Evolutionary conservation across 2,329 filamentous ascomycete species (phyloP).

Genomic region (Ceratocystis albifundus): DNA sequence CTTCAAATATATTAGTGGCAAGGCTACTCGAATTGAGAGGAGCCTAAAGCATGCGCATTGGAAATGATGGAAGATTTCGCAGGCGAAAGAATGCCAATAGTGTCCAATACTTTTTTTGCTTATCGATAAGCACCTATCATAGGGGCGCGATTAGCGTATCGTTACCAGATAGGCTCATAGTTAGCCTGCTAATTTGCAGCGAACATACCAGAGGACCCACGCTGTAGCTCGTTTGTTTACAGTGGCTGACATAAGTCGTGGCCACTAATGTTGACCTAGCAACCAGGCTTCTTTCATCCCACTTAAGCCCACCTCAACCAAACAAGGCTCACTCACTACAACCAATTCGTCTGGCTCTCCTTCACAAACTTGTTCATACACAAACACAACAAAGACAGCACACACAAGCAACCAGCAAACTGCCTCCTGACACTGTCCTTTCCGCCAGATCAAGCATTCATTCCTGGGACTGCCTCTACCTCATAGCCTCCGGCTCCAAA

Average conservation of each 20-base stretch:
- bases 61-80: not conserved
- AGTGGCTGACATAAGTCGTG: constrained; percentile 9
- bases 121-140: constrained; percentile 17
- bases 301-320: not conserved
- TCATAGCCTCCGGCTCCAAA: not conserved
- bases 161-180: no score
- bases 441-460: not conserved
- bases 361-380: not conserved
- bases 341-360: not conserved
- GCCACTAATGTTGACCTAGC: constrained; percentile 11
- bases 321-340: not conserved
- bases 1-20: not conserved
- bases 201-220: not conserved
- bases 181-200: no score
- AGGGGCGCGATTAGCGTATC: no score
- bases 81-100: not conserved
- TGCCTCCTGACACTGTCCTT: not conserved
- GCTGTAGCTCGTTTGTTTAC: not conserved
- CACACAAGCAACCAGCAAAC: not conserved
- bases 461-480: no score
- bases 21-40: not conserved
- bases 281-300: constrained; percentile 6
- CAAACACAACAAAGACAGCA: no score
- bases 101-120: not conserved
- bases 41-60: not conserved